Conservation (phyloP, 2,329 filamentous ascomycete genomes). For the Trichoderma sp. region DNA sequence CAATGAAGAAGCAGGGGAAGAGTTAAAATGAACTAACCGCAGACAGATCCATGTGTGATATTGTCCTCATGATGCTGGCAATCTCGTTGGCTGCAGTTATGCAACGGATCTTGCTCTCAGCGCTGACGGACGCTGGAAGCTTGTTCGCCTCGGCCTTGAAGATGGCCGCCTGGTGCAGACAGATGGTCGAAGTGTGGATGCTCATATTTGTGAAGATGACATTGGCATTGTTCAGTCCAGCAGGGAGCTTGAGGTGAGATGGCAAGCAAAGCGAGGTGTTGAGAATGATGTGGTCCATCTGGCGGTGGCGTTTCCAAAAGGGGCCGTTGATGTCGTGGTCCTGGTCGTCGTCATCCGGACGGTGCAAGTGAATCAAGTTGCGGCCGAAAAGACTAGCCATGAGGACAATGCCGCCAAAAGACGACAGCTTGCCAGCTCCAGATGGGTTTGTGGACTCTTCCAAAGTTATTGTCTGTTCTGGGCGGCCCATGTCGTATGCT, state of each 20-base stretch:
- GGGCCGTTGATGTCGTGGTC: constrained; percentile 88
- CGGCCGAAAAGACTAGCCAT: constrained; percentile 90
- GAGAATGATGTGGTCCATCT: constrained; percentile 86
- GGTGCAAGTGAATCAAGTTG: constrained; percentile 88
- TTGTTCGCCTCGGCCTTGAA: constrained; percentile 94
- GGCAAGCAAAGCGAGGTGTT: constrained; percentile 87
- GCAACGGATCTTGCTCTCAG: constrained; percentile 90
- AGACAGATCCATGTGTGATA: constrained; percentile 85
- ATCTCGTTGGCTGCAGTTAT: constrained; percentile 94
- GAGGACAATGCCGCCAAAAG: constrained; percentile 79
- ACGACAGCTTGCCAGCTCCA: constrained; percentile 73
- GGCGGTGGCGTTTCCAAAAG: constrained; percentile 93
- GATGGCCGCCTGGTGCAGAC: constrained; percentile 96
- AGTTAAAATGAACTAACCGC: constrained; percentile 59
- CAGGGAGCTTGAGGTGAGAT: constrained; percentile 75
- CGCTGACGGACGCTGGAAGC: constrained; percentile 73
- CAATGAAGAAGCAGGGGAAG: not conserved
- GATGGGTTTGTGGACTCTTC: constrained; percentile 69
- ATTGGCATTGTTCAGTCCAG: constrained; percentile 76
- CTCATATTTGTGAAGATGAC: constrained; percentile 95
- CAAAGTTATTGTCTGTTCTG: constrained; percentile 72
- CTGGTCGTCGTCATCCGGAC: constrained; percentile 77
- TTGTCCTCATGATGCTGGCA: constrained; percentile 91
- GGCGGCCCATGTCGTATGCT: constrained; percentile 78
- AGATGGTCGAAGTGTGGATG: constrained; percentile 94